These are phyloP conservation scores for Eimeria necatrix DNA, from an alignment of 169 alveolate species.

Conservation along the genomic window DNA sequence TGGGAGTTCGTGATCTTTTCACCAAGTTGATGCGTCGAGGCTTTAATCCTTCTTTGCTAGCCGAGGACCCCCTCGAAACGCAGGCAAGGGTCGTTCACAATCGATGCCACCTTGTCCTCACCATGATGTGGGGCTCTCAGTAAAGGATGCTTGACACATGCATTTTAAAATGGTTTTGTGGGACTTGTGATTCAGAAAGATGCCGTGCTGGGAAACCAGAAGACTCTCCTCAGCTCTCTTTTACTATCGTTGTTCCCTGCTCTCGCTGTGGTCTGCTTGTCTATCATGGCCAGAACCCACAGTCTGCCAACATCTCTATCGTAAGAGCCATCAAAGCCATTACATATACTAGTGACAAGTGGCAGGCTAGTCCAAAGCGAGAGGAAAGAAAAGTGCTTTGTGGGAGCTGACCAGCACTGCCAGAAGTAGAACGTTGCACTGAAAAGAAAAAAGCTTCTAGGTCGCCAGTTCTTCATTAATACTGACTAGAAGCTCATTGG, in stretches of 20 bases:
- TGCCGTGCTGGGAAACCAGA: slow-evolving; percentile 35
- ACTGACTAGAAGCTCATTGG: too few species aligned
- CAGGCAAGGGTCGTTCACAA: slow-evolving; percentile 35
- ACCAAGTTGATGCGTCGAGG: slow-evolving; percentile 3
- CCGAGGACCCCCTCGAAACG: slow-evolving; percentile 52
- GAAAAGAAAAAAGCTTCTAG: too few species aligned
- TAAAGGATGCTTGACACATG: too few species aligned
- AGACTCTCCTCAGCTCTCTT: neutral
- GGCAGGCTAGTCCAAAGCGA: too few species aligned
- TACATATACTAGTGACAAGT: too few species aligned
- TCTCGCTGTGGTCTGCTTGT: slow-evolving; percentile 34
- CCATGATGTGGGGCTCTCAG: too few species aligned
- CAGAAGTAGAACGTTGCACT: too few species aligned
- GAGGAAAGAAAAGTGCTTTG: too few species aligned
- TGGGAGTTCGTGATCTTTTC: slow-evolving; percentile 60
- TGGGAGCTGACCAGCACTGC: too few species aligned
- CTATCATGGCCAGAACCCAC: slow-evolving; percentile 57
- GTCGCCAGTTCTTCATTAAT: too few species aligned
- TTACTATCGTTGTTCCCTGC: slow-evolving; percentile 15
- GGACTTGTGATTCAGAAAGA: slow-evolving; percentile 50
- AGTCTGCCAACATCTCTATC: neutral
- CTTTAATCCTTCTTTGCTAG: neutral
- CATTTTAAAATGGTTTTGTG: neutral
- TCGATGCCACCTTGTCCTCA: too few species aligned
- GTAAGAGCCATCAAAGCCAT: neutral